A percentile compares a stretch with the other conserved stretches of the same genome.
Evolutionary conservation across 371 early-diverging fungal genomes (phyloP).

Genomic region (Rhizomucor miehei): DNA sequence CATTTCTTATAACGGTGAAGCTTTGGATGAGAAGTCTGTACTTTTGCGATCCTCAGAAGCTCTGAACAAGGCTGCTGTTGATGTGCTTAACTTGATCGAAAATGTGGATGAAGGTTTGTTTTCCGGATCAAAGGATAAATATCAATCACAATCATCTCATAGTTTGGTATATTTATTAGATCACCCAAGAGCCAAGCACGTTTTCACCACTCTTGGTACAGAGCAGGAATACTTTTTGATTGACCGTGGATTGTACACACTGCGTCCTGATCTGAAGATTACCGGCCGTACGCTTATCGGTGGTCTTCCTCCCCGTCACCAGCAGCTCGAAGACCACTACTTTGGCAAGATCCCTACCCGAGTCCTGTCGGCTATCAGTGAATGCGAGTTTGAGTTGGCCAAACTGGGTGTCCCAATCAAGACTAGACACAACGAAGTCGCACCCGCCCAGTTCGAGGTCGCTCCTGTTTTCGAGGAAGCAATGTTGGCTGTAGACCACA

Average conservation of each 20-base stretch:
- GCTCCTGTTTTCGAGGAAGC: constrained; percentile 98
- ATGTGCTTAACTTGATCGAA: constrained; percentile 73
- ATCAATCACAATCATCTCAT: constrained; percentile 1
- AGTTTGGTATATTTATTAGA: constrained; percentile 15
- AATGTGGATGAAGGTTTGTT: constrained; percentile 51
- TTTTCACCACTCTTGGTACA: constrained; percentile 90
- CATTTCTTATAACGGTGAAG: constrained; percentile 98
- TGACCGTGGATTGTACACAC: constrained; percentile 87
- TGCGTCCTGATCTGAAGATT: constrained; percentile 95
- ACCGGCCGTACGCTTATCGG: constrained; percentile 94
- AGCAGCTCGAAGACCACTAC: constrained; percentile 98
- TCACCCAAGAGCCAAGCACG: constrained; percentile 61
- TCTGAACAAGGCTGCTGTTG: constrained; percentile 75
- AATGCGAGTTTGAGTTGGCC: constrained; percentile 91
- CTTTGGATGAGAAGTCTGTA: constrained; percentile 97
- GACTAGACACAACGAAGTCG: constrained; percentile 99
- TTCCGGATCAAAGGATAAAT: not conserved
- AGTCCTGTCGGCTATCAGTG: constrained; percentile 88
- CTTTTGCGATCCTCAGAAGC: constrained; percentile 89
- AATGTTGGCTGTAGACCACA: constrained; percentile 97
- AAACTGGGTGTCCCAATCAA: constrained; percentile 96
- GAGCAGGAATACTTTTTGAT: constrained; percentile 99
- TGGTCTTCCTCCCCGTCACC: constrained; percentile 93
- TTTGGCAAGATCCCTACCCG: constrained; percentile 96
- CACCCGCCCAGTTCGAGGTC: constrained; percentile 96